Base-by-base conservation (phyloP, 1,284 basidiomycete genomes). In the Ceraceosorus guamensis region DNA sequence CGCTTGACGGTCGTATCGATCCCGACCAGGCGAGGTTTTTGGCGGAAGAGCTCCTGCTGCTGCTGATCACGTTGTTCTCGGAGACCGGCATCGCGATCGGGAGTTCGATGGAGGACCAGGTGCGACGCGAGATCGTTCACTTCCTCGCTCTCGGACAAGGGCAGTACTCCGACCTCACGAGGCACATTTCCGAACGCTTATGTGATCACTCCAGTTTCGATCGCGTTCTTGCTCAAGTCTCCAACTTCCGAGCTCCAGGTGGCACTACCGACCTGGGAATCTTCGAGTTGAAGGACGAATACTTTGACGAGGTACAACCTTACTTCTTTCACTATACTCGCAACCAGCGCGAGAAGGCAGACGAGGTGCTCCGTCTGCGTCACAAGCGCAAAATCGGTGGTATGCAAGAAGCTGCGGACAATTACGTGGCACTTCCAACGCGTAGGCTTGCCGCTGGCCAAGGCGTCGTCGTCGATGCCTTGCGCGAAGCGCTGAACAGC, bases 301-400 rank as follows among this genome's bases (percentile, higher is more conserved):
- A 81, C 32, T 91, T 84, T 73, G 85, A 85, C 61, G 87, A 96
- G 64, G 87, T 98, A 62, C 88, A 97, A 70, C 91, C 92, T 0
- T 95, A 91, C 80, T 97, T 93, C 80, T 89, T 87, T 74, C 91
- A 97, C 73, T 98, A 95, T 77, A 87, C 89, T 10, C 83, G 92
- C 34, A 98, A 98, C 77, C 88, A 91, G 73, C 84, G 91, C 46
- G 90, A 96, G 70, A 89, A 92, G 72, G 92, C 91, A n/a, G 90
- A 93, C 67, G 83, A 82, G 35, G 82, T 88, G 5, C 79, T 97
- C 46, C 81, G 84, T 51, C 82, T 82, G 52, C 81, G 88, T 48
- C 72, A 86, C 51, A 85, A 84, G 80, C 85, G 85, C 79, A 83
- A 82, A 73, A 82, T 79, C 0, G 83, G 83, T 6, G 78, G 82